Base-by-base conservation (phyloP, 164 flowering plant species). In the Annona cherimola region DNA sequence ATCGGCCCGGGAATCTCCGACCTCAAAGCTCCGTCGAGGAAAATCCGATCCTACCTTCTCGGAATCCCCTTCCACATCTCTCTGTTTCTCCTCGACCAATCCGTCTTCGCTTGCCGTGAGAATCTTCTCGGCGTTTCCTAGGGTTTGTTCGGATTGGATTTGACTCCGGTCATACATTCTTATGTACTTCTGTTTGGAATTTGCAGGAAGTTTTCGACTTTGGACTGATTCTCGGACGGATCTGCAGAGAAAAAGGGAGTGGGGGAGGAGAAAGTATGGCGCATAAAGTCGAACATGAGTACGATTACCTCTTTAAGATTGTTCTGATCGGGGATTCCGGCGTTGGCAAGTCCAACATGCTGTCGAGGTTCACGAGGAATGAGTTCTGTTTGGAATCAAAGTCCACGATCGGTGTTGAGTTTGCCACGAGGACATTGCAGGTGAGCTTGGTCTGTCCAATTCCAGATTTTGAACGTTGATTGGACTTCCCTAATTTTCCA, bases 381-480 rank as follows among this genome's bases (percentile, higher is more conserved):
- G 93, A 89, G 83, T 91, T 91, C 75, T 91, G 90, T 73, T 80
- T 91, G 81, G 96, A 90, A 69, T 90, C 93, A 63, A 90, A 90
- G 74, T 88, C 96, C 43, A 90, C 92, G 26, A 90, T 90, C 64
- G 96, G 96, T 4, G 92, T 90, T 16, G 96, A 90, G 78, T 90
- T 90, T 75, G 92, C 96, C 5, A 89, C 93, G 14, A 79, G 87
- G 67, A 91, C 93, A 59, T 86, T 88, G 9, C 92, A 89, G 92
- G 96, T 85, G 14, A 26, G 60, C 39, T 40, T 69, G 45, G 8
- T 11, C 16, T 50, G 9, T 50, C 57, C 9, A 16, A 50, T 50
- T 12, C 14, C 14, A 2, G 57, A 50, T 50, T 11, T 40, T 50
- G n/a, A 5, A 7, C 50, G 26, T 50, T 55, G 35, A 4, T 39